phyloP scores from a whole-genome alignment of 306 rosid species.

The Dicorynia guianensis region DNA sequence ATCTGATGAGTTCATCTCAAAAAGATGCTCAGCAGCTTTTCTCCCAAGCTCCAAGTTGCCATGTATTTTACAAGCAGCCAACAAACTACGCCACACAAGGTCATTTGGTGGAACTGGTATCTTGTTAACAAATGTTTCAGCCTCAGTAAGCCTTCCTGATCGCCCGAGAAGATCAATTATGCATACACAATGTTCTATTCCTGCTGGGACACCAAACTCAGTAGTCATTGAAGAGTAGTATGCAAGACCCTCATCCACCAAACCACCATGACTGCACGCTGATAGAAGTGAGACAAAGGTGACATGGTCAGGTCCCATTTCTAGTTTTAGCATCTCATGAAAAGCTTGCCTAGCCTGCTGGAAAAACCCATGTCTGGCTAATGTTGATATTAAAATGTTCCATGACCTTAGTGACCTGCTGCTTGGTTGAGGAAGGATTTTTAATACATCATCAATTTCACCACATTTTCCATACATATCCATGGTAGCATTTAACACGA shows the following conservation, averaged over 20 bases:
- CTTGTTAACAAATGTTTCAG: slow-evolving; percentile 64
- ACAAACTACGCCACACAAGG: slow-evolving; percentile 85
- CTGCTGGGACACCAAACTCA: slow-evolving; percentile 60
- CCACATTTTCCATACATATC: slow-evolving; percentile 98
- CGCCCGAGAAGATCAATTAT: slow-evolving; percentile 95
- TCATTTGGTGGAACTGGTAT: slow-evolving; percentile 77
- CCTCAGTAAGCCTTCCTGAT: slow-evolving; percentile 86
- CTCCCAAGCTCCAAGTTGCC: slow-evolving; percentile 76
- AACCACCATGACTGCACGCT: slow-evolving; percentile 92
- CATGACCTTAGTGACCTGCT: slow-evolving; percentile 74
- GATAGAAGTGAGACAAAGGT: slow-evolving; percentile 93
- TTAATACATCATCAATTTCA: slow-evolving; percentile 75
- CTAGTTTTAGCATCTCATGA: slow-evolving; percentile 75
- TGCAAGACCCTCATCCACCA: slow-evolving; percentile 89
- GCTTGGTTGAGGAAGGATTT: slow-evolving; percentile 61
- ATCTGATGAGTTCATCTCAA: slow-evolving; percentile 71
- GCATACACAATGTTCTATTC: slow-evolving; percentile 89
- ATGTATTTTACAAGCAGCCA: slow-evolving; percentile 84
- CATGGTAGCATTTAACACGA: slow-evolving; percentile 78
- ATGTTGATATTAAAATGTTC: slow-evolving; percentile 87
- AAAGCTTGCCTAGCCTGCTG: slow-evolving; percentile 72
- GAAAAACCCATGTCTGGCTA: slow-evolving; percentile 82
- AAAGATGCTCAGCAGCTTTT: slow-evolving; percentile 75
- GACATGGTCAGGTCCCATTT: slow-evolving; percentile 78
- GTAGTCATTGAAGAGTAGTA: slow-evolving; percentile 72